Conservation (phyloP, 305 asterid species). For the Fraxinus floribunda region DNA sequence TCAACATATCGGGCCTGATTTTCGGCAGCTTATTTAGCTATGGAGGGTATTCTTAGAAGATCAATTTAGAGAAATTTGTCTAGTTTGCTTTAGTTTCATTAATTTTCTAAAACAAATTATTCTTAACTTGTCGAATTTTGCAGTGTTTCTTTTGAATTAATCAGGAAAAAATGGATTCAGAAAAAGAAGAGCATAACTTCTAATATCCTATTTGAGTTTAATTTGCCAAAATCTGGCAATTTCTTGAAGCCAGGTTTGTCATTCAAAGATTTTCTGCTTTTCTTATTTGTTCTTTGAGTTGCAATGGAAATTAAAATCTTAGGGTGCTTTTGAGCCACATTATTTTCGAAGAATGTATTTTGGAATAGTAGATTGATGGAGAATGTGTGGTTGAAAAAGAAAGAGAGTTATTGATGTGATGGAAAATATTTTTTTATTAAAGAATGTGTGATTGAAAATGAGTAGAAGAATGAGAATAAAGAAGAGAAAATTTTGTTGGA, state of each 20-base stretch:
- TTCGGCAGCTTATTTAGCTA: conserved; percentile 52
- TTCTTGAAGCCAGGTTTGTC: conserved; percentile 21
- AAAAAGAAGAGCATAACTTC: conserved; percentile 16
- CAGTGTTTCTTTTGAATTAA: conserved; percentile 18
- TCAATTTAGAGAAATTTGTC: neutral
- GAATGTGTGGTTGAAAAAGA: too few relatives aligned
- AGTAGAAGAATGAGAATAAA: too few relatives aligned
- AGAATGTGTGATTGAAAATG: too few relatives aligned
- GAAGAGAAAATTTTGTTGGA: too few relatives aligned
- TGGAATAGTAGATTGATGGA: too few relatives aligned
- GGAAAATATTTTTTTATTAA: too few relatives aligned
- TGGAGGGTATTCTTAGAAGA: neutral
- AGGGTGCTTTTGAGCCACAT: too few relatives aligned
- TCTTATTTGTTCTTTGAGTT: neutral
- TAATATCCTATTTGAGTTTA: conserved; percentile 28
- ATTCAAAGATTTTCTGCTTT: conserved; percentile 7
- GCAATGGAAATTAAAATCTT: neutral
- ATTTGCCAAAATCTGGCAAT: conserved; percentile 33
- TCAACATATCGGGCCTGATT: conserved; percentile 74
- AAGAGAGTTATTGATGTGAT: too few relatives aligned
- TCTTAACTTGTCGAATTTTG: conserved; percentile 50
- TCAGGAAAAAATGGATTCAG: neutral
- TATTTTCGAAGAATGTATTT: too few relatives aligned
- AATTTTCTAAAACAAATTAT: conserved; percentile 19
- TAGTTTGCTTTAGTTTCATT: neutral